Conservation (phyloP, 2,329 filamentous ascomycete genomes). For the Scortechinia acanthostroma region DNA sequence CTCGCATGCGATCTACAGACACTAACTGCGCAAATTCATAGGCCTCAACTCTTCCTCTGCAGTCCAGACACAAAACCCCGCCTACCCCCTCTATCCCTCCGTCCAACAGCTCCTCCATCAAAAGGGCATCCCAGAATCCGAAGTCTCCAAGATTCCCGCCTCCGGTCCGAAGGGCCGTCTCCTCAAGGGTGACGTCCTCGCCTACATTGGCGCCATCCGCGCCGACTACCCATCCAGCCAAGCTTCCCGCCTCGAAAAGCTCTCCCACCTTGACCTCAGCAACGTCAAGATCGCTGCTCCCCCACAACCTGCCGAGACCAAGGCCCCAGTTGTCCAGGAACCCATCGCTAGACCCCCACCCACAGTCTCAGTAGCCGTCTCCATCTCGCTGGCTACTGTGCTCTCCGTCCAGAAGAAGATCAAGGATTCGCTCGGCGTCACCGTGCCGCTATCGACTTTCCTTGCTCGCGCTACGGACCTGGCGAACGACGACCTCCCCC, state of each 20-base stretch:
- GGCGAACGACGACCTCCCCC: slow-evolving; percentile 56
- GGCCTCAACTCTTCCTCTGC: slow-evolving; percentile 23
- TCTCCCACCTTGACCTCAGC: slow-evolving; percentile 56
- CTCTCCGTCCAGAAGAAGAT: slow-evolving; percentile 54
- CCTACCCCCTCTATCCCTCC: slow-evolving; percentile 33
- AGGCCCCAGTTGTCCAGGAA: slow-evolving; percentile 21
- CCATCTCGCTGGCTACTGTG: slow-evolving; percentile 51
- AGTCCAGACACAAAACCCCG: slow-evolving; percentile 10
- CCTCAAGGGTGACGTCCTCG: slow-evolving; percentile 63
- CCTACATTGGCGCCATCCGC: slow-evolving; percentile 53
- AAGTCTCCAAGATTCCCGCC: slow-evolving; percentile 54
- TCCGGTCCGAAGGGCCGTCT: slow-evolving; percentile 60
- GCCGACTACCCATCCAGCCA: slow-evolving; percentile 46
- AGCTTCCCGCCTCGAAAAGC: slow-evolving; percentile 44
- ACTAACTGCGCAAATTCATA: slow-evolving; percentile 8
- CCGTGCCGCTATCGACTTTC: slow-evolving; percentile 53
- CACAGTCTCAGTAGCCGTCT: slow-evolving; percentile 33
- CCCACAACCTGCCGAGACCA: slow-evolving; percentile 12
- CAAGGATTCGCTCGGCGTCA: slow-evolving; percentile 46
- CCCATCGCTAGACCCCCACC: slow-evolving; percentile 16
- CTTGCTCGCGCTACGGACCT: slow-evolving; percentile 54
- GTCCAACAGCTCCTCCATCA: slow-evolving; percentile 51
- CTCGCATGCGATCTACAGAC: slow-evolving; percentile 1
- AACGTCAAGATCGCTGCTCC: slow-evolving; percentile 54
- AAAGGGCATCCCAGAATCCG: slow-evolving; percentile 47